Conservation (phyloP, 345 rosid species). For the Brassica rapa region DNA sequence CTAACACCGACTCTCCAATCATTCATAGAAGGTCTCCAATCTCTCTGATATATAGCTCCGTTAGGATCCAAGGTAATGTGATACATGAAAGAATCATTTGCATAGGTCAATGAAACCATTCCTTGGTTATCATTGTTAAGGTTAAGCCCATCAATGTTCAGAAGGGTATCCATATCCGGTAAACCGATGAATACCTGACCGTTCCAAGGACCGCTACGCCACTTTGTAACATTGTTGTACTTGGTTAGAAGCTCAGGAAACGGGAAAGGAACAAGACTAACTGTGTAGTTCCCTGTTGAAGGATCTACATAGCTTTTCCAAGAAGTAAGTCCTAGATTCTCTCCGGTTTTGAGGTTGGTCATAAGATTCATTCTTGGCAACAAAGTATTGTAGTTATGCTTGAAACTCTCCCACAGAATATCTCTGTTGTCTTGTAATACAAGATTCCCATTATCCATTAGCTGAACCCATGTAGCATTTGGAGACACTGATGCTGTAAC, state of each 20-base stretch:
- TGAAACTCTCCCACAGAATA: not conserved
- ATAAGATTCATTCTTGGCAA: not conserved
- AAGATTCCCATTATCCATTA: not conserved
- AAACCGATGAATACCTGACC: not conserved
- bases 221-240: not conserved
- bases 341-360: not conserved
- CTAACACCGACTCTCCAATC: not conserved
- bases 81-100: not conserved
- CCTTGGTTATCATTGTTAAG: not conserved
- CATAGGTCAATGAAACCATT: not conserved
- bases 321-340: not conserved
- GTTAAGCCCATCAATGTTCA: not conserved
- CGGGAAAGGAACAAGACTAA: not conserved
- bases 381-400: not conserved
- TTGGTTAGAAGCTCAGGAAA: not conserved
- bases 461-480: not conserved
- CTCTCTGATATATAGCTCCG: not conserved
- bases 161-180: not conserved
- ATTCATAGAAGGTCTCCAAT: not conserved
- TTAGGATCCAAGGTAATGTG: not conserved
- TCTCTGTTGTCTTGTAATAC: not conserved
- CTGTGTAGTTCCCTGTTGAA: not conserved
- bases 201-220: conserved; percentile 2
- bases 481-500: not conserved
- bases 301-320: not conserved